Evolutionary conservation across 176 grass and related monocot species (phyloP), one percentile per base, ranked within the genome.

Genomic region (Rhynchospora breviuscula): DNA sequence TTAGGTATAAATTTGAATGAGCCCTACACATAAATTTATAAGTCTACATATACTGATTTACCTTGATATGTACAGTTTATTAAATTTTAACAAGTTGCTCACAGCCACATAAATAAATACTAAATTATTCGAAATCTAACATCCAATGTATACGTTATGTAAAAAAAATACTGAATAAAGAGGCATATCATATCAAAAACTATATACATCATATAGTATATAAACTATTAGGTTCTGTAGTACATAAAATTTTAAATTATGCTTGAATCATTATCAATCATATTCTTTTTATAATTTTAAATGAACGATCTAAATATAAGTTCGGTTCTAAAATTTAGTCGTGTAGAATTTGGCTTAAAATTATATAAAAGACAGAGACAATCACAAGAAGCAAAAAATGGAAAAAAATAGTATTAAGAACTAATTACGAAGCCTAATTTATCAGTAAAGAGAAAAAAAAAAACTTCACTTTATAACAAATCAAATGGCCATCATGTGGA

Each of bases 401-500:
- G 9, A 31, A 54, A 54, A 31, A 61, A 76, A 33, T 29, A 19
- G 9, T 52, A 51, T 48, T 25, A 74, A 2, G 25, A 72, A 76
- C 48, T 76, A 22, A 12, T 54, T 76, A 52, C 47, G 53, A 54
- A 76, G 48, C 72, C 22, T 76, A 76, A 21, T 29, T 54, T 4
- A 76, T 53, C 48, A 76, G 72, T 54, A 4, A 3, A 29, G 52
- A 76, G 46, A 23, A 25, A 29, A 4, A 3, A 26, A 76, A 76
- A 15, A 51, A 25, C 6, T 54, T 56, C 49, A 18, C 9, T 81
- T 80, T 81, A 23, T 63, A 3, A 63, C 5, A 81, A 79, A 81
- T 81, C 18, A 47, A 81, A 47, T 43, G 57, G 78, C n/a, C 40
- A 63, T 61, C 59, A 63, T 44, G 40, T 59, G 78, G 78, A 81